A percentile compares a stretch with the other conserved stretches of the same genome.
These are phyloP conservation scores for Malania oleifera DNA, from an alignment of 164 flowering plant genomes.

Conservation along the genomic window DNA sequence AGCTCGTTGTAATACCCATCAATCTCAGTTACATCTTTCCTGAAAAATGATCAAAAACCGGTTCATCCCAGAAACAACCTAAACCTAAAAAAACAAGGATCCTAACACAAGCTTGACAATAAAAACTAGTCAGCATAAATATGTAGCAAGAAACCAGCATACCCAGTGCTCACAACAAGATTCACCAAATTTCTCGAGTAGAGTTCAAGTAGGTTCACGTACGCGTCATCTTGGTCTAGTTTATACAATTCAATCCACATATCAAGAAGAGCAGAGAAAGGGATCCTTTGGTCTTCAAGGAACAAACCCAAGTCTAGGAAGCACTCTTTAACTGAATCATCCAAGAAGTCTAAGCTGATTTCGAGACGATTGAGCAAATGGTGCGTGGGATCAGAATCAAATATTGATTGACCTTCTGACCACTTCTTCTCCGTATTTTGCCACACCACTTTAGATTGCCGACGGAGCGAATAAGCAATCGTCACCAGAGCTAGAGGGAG, in stretches of 20 bases:
- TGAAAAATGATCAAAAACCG: slow-evolving; percentile 4
- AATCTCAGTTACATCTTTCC: too few relatives aligned
- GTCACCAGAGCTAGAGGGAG: slow-evolving; percentile 35
- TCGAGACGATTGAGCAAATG: slow-evolving; percentile 24
- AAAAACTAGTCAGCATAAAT: too few relatives aligned
- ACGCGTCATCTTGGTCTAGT: slow-evolving; percentile 23
- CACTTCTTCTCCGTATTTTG: slow-evolving; percentile 1
- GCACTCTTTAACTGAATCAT: slow-evolving; percentile 22
- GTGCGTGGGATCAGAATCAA: slow-evolving; percentile 14
- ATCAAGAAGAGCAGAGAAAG: slow-evolving; percentile 39
- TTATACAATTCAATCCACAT: slow-evolving; percentile 42
- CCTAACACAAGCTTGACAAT: too few relatives aligned
- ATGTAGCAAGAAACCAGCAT: background rate
- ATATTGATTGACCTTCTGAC: slow-evolving; percentile 21
- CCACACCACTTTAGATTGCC: slow-evolving; percentile 25
- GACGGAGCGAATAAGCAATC: slow-evolving; percentile 29
- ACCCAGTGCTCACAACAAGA: slow-evolving; percentile 21
- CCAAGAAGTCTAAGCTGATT: slow-evolving; percentile 28
- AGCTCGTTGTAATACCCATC: slow-evolving; percentile 23
- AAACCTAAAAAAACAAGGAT: too few relatives aligned
- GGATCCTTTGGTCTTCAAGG: slow-evolving; percentile 51
- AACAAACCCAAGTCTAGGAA: slow-evolving; percentile 50
- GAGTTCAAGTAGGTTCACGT: slow-evolving; percentile 22
- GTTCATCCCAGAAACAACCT: too few relatives aligned
- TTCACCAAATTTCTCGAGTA: slow-evolving; percentile 16